Evolutionary conservation across 2,329 filamentous ascomycete genomes (phyloP).

Genomic region (Dothideomycetes sp.): DNA sequence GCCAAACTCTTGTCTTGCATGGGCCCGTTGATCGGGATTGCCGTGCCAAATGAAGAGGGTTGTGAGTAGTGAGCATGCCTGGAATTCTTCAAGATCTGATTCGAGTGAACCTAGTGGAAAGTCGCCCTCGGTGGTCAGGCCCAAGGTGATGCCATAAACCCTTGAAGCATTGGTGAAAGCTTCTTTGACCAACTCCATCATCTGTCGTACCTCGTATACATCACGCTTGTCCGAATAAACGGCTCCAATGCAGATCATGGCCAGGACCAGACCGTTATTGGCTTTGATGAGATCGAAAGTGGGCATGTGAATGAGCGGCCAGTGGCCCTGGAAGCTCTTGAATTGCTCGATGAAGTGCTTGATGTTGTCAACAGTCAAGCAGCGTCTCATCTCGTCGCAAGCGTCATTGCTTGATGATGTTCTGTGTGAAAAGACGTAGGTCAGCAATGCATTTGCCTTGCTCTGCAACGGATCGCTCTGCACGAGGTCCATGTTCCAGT

Average conservation of each 20-base stretch:
- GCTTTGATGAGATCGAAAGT: constrained; percentile 58
- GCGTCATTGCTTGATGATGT: constrained; percentile 10
- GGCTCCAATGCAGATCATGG: constrained; percentile 63
- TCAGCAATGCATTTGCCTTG: constrained; percentile 32
- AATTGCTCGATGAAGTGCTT: constrained; percentile 62
- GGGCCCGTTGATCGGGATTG: constrained; percentile 52
- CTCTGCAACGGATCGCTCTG: constrained; percentile 30
- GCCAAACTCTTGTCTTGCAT: constrained; percentile 49
- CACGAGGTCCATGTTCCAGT: constrained; percentile 28
- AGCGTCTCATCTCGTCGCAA: constrained; percentile 22
- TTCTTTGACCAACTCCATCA: constrained; percentile 53
- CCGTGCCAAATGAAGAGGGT: constrained; percentile 60
- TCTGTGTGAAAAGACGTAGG: constrained; percentile 24
- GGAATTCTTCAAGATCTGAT: constrained; percentile 51
- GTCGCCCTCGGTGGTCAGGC: constrained; percentile 28
- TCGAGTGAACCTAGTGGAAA: constrained; percentile 27
- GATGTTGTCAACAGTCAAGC: constrained; percentile 57
- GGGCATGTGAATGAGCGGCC: constrained; percentile 60
- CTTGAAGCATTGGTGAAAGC: constrained; percentile 47
- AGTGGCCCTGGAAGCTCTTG: constrained; percentile 62
- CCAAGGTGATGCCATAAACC: constrained; percentile 35
- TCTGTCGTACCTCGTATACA: constrained; percentile 51
- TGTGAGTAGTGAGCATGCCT: constrained; percentile 53
- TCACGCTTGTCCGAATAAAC: constrained; percentile 59
- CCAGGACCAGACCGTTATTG: constrained; percentile 55